Percentiles rank a stretch among this genome's conserved stretches.
These are phyloP conservation scores for Capronia epimyces DNA, from an alignment of 2,329 filamentous ascomycete species.

Conservation along the genomic window DNA sequence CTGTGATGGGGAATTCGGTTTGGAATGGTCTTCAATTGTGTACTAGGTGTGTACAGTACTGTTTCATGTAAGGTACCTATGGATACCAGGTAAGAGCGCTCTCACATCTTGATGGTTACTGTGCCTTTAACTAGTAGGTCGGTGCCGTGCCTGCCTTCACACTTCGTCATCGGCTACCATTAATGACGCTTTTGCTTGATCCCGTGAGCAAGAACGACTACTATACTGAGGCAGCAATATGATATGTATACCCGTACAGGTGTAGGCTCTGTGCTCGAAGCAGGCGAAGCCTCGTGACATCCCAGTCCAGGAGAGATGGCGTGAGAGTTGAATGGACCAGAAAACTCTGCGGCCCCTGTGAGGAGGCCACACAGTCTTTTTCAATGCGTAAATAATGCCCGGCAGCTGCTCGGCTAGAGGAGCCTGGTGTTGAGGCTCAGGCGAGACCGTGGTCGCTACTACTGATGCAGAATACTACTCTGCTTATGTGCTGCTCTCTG, in stretches of 20 bases:
- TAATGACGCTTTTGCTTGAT: neutral
- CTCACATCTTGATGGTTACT: no score
- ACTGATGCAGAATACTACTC: no score
- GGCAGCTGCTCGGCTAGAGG: neutral
- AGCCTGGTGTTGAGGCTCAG: neutral
- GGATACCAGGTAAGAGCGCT: no score
- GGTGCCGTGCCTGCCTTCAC: no score
- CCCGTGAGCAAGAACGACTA: neutral
- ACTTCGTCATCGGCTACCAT: neutral
- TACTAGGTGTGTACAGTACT: no score
- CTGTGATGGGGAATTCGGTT: no score
- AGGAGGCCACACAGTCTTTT: neutral
- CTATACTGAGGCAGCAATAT: no score
- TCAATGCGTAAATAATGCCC: neutral
- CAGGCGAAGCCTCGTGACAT: neutral
- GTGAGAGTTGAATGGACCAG: neutral
- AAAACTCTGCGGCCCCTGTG: neutral
- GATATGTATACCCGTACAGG: no score
- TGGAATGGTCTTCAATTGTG: neutral
- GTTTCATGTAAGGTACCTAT: no score
- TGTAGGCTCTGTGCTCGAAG: no score
- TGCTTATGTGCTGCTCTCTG: no score
- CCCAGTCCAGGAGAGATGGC: neutral
- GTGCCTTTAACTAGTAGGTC: no score
- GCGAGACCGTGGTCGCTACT: neutral